A percentile compares a stretch with the other conserved stretches of the same genome.
phyloP scores from a whole-genome alignment of 805 yeast species.

The Ogataea nitratoaversa region DNA sequence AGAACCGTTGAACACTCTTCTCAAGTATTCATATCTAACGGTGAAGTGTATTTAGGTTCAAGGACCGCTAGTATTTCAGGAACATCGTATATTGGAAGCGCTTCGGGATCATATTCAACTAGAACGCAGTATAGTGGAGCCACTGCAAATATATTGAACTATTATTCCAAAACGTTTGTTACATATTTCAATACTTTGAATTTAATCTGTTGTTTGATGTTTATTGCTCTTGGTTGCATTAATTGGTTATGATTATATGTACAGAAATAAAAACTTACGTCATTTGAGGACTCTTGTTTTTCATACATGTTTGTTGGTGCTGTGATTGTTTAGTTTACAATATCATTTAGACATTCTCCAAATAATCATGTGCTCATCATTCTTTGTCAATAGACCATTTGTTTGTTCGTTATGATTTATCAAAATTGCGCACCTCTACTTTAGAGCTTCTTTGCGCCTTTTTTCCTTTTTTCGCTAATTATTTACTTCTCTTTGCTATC shows the following conservation, averaged over 20 bases:
- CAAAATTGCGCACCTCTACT: too few relatives aligned
- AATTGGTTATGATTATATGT: neutral
- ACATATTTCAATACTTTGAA: neutral
- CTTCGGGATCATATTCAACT: conserved; percentile 12
- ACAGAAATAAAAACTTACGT: neutral
- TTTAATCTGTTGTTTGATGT: neutral
- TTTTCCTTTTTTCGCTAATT: too few relatives aligned
- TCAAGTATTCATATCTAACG: conserved; percentile 24
- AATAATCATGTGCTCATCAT: too few relatives aligned
- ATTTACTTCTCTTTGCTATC: too few relatives aligned
- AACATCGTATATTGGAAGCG: neutral
- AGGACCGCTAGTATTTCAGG: conserved; percentile 1
- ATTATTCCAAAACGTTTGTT: too few relatives aligned
- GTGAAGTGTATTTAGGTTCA: conserved; percentile 25
- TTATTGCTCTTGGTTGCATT: neutral
- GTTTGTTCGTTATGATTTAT: too few relatives aligned
- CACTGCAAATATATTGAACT: too few relatives aligned
- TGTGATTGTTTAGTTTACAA: neutral
- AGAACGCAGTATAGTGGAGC: neutral
- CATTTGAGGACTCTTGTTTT: neutral
- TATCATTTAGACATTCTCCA: too few relatives aligned
- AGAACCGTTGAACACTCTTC: conserved; percentile 11
- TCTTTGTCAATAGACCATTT: too few relatives aligned
- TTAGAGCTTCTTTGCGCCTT: too few relatives aligned
- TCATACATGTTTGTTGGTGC: neutral